Conservation (phyloP, 371 early-diverging fungal species). For the Mortierella sp. region DNA sequence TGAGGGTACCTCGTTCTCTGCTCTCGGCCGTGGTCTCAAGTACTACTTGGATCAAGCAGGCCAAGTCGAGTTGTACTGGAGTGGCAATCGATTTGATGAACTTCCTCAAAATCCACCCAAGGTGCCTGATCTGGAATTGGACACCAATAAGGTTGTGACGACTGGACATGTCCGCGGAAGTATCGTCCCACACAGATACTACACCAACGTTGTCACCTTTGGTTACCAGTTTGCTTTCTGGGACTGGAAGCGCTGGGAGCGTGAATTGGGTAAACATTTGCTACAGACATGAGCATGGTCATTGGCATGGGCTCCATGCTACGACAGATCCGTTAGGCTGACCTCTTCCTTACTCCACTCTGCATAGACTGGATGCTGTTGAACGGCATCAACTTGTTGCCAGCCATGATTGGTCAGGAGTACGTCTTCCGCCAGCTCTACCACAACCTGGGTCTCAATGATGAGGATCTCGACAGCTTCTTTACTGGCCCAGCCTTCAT, state of each 20-base stretch:
- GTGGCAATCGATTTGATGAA: slow-evolving; percentile 41
- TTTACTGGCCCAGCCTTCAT: slow-evolving; percentile 34
- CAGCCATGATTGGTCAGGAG: slow-evolving; percentile 49
- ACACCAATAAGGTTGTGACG: slow-evolving; percentile 24
- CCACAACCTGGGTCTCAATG: slow-evolving; percentile 21
- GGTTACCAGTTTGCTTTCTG: slow-evolving; percentile 52
- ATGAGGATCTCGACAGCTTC: slow-evolving; percentile 32
- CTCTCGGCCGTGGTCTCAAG: slow-evolving; percentile 45
- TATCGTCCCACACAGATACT: slow-evolving; percentile 45
- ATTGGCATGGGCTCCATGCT: no score
- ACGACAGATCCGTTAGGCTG: no score
- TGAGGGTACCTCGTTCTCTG: slow-evolving; percentile 35
- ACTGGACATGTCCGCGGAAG: slow-evolving; percentile 45
- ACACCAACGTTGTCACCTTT: slow-evolving; percentile 49
- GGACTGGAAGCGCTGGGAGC: slow-evolving; percentile 54
- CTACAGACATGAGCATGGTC: not conserved
- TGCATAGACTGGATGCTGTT: slow-evolving; percentile 40
- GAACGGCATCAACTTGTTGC: slow-evolving; percentile 44
- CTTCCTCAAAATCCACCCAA: slow-evolving; percentile 23
- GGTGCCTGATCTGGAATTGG: slow-evolving; percentile 40
- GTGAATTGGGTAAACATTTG: slow-evolving; percentile 30
- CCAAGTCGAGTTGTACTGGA: slow-evolving; percentile 36
- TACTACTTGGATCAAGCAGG: slow-evolving; percentile 46
- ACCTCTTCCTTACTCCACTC: not conserved
- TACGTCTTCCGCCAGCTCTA: slow-evolving; percentile 41